Evolutionary conservation across 2,329 filamentous ascomycete species (phyloP), one percentile per base, ranked within the genome.

Genomic region (Hypoxylon sp.): DNA sequence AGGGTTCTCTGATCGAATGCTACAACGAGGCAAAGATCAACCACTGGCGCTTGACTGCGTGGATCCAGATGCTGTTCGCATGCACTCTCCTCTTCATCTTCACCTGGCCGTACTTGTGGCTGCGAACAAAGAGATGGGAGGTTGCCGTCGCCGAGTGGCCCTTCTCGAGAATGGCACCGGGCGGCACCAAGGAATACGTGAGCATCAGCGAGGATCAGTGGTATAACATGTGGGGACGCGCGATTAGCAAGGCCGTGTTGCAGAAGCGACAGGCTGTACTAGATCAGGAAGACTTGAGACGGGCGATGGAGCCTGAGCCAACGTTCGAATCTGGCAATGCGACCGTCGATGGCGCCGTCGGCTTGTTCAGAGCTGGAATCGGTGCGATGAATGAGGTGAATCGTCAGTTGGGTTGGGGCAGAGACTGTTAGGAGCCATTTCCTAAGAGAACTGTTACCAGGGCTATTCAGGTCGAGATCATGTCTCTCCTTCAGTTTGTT

Each of bases 21-120:
- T 89, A 87, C 72, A 88, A 82, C 43, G 75, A 80, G 3, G 82
- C 80, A 59, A 75, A 72, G 40, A 73, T 83, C 52, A 91, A 90
- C 64, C 70, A 75, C 20, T 88, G 86, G 81, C 82, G 89, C 0
- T 73, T 84, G 34, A 85, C 78, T 1, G 67, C 66, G 5, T 90
- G 84, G 84, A 74, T 90, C 32, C 73, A 79, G 30, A 81, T 82
- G 75, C 32, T 89, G 7, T 89, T 86, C 71, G 84, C 82, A 65
- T 67, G 89, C 4, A 84, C 84, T 0, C 82, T 90, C 52, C 69
- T 88, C 8, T 88, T 88, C 78, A 63, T 91, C 48, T 75, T 91
- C 60, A 75, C 81, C 2, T 91, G 88, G 88, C 88, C 88, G 0
- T 79, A 81, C 48, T 75, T 91, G 8, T 86, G 82, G 70, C 78